phyloP scores from a whole-genome alignment of 768 basidiomycete genomes.

The Hygrocybe punicea region DNA sequence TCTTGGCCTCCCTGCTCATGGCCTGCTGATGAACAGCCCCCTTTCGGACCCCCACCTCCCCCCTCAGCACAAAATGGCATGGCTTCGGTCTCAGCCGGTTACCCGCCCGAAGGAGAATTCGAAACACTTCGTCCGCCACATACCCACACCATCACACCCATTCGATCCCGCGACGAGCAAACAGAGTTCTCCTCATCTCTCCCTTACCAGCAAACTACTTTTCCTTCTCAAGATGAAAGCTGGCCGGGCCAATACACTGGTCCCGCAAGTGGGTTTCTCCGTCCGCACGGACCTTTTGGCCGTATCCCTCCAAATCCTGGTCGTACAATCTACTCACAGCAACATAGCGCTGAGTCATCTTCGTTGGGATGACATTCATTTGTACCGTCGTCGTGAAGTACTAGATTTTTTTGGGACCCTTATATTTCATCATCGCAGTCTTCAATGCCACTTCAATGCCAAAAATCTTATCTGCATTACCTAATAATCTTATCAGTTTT shows the following conservation, averaged over 20 bases:
- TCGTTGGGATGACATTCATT: not conserved
- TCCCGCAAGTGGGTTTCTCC: conserved; percentile 49
- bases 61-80: conserved; percentile 10
- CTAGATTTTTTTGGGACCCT: not conserved
- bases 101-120: conserved; percentile 17
- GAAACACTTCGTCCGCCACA: conserved; percentile 11
- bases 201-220: conserved; percentile 11
- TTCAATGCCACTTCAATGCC: no score
- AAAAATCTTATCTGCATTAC: not conserved
- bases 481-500: not conserved
- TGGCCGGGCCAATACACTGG: conserved; percentile 45
- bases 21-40: conserved; percentile 12
- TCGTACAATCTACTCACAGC: conserved; percentile 63
- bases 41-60: conserved; percentile 6
- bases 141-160: conserved; percentile 8
- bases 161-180: conserved; percentile 19
- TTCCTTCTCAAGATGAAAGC: not conserved
- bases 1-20: conserved; percentile 13
- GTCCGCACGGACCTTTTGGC: conserved; percentile 41
- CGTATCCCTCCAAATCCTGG: conserved; percentile 45
- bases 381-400: not conserved
- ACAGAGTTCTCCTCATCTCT: conserved; percentile 14
- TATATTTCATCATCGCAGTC: no score
- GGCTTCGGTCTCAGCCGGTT: conserved; percentile 6
- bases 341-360: conserved; percentile 35